A percentile compares a stretch with the other conserved stretches of the same genome.
phyloP scores from a whole-genome alignment of 176 grass and related monocot species.

The Tillandsia leiboldiana region DNA sequence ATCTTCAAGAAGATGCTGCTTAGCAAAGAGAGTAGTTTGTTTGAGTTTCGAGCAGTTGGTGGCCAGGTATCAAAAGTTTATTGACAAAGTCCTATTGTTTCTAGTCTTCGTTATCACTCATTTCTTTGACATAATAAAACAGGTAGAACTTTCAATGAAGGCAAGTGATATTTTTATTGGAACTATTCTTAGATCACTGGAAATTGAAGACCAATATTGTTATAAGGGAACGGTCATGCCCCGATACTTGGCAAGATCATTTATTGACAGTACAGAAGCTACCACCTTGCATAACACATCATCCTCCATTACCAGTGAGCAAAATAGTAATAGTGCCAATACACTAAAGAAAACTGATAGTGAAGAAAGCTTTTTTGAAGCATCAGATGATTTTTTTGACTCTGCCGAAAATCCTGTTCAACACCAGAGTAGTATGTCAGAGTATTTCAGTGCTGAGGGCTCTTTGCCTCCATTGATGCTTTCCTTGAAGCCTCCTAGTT shows the following conservation, averaged over 20 bases:
- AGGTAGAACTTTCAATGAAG: constrained; percentile 89
- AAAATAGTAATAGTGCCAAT: constrained; percentile 29
- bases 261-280: constrained; percentile 50
- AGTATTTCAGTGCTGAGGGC: constrained; percentile 49
- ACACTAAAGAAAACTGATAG: constrained; percentile 65
- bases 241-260: constrained; percentile 83
- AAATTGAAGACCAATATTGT: constrained; percentile 85
- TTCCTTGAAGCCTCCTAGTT: constrained; percentile 56
- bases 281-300: constrained; percentile 6
- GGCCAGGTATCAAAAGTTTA: constrained; percentile 52
- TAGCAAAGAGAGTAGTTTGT: constrained; percentile 69
- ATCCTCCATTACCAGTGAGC: constrained; percentile 18
- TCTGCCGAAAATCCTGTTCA: constrained; percentile 43
- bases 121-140: constrained; percentile 28
- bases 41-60: constrained; percentile 91
- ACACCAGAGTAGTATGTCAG: constrained; percentile 38
- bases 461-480: constrained; percentile 36
- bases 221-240: constrained; percentile 41
- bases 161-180: constrained; percentile 70
- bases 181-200: constrained; percentile 81
- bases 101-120: constrained; percentile 11
- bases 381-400: constrained; percentile 84
- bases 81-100: neutral
- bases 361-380: constrained; percentile 83
- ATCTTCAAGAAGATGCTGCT: constrained; percentile 69